phyloP scores from a whole-genome alignment of 2,329 filamentous ascomycete species.

The Aspergillus ustus region DNA sequence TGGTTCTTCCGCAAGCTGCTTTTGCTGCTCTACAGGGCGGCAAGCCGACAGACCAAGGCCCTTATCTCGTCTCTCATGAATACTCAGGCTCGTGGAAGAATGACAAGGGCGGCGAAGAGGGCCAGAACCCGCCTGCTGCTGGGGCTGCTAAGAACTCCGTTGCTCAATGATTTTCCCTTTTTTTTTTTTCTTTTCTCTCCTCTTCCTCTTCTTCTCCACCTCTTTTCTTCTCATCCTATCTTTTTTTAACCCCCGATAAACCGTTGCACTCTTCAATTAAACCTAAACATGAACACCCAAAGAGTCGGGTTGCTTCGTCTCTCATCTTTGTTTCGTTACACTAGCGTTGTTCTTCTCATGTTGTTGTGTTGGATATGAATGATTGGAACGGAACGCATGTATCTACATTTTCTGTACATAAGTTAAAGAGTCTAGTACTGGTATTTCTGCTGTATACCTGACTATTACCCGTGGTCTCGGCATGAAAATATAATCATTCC shows the following conservation, averaged over 20 bases:
- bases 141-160: background rate
- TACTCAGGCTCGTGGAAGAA: slow-evolving; percentile 24
- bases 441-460: background rate
- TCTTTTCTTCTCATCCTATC: background rate
- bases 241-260: background rate
- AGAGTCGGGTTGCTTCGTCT: background rate
- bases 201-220: background rate
- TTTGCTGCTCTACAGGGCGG: slow-evolving; percentile 21
- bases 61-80: slow-evolving; percentile 21
- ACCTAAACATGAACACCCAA: background rate
- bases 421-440: background rate
- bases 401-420: slow-evolving; percentile 16
- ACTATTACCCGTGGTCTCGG: background rate
- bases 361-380: slow-evolving; percentile 8
- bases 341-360: background rate
- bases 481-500: background rate
- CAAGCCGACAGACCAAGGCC: slow-evolving; percentile 17
- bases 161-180: background rate
- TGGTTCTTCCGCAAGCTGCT: slow-evolving; percentile 20
- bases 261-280: background rate
- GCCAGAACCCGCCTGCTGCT: slow-evolving; percentile 1
- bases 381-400: slow-evolving; percentile 12
- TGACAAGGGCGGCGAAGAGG: slow-evolving; percentile 15
- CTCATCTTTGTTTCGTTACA: background rate
- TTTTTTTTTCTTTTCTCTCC: background rate